Evolutionary conservation across 768 basidiomycete species (phyloP).

Genomic region (Udeniomyces megalosporus): DNA sequence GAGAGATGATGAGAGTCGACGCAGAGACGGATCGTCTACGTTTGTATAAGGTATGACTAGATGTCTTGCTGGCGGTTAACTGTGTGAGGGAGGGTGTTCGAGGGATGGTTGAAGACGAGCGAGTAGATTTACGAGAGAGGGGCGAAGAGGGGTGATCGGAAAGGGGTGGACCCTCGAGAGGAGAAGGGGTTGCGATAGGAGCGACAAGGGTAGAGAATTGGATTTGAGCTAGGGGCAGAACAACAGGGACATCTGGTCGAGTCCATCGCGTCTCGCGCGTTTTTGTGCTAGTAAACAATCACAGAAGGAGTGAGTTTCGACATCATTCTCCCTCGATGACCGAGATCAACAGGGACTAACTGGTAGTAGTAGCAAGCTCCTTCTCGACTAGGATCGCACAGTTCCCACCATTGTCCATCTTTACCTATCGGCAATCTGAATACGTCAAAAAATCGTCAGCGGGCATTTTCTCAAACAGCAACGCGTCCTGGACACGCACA

Average conservation of each 20-base stretch:
- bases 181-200: too few relatives aligned
- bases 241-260: constrained; percentile 58
- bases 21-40: too few relatives aligned
- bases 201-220: constrained; percentile 37
- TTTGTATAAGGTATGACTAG: too few relatives aligned
- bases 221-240: constrained; percentile 76
- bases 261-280: constrained; percentile 86
- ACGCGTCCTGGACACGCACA: constrained; percentile 40
- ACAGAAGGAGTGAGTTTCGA: constrained; percentile 26
- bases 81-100: too few relatives aligned
- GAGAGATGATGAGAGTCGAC: too few relatives aligned
- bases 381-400: constrained; percentile 63
- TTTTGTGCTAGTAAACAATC: constrained; percentile 38
- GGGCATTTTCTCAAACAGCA: constrained; percentile 8
- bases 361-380: constrained; percentile 82
- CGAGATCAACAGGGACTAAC: constrained; percentile 1
- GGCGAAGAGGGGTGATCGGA: too few relatives aligned
- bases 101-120: too few relatives aligned
- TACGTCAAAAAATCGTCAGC: constrained; percentile 2
- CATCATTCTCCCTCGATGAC: neutral
- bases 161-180: too few relatives aligned
- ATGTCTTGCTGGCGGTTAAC: too few relatives aligned
- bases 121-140: too few relatives aligned
- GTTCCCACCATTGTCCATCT: constrained; percentile 93
- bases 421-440: constrained; percentile 60